Evolutionary conservation across 1,284 basidiomycete species (phyloP).

Genomic region (Neolentinus lepideus): DNA sequence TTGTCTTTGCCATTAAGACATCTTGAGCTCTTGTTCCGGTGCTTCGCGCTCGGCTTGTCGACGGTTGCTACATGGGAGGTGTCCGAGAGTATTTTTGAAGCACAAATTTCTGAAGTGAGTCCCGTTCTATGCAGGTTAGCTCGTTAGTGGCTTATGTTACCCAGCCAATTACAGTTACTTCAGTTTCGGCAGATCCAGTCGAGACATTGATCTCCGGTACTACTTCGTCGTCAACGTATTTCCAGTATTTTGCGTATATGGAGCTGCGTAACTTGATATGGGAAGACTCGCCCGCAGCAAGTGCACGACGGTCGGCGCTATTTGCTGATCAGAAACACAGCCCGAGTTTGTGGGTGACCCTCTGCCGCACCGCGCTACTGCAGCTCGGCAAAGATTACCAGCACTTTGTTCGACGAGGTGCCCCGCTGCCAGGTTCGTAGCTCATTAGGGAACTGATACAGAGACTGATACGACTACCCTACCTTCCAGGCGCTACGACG

Average conservation of each 20-base stretch:
- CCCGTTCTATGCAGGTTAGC: background rate
- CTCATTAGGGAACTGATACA: conserved; percentile 8
- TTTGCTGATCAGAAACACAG: conserved; percentile 67
- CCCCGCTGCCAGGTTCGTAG: conserved; percentile 24
- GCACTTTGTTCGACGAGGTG: conserved; percentile 43
- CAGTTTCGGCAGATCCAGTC: conserved; percentile 38
- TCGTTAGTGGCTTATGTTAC: background rate
- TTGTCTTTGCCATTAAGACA: conserved; percentile 40
- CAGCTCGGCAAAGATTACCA: conserved; percentile 63
- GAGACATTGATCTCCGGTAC: conserved; percentile 54
- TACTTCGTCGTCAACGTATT: conserved; percentile 37
- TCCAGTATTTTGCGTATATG: conserved; percentile 50
- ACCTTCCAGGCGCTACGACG: conserved; percentile 14
- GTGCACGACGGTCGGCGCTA: conserved; percentile 41
- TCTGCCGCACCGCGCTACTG: conserved; percentile 52
- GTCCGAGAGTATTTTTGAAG: conserved; percentile 50
- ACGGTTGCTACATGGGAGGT: conserved; percentile 56
- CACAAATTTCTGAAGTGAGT: conserved; percentile 38
- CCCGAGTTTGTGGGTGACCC: conserved; percentile 55
- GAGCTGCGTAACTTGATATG: conserved; percentile 42
- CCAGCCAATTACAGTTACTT: conserved; percentile 37
- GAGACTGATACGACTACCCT: conserved; percentile 7
- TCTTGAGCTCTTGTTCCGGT: conserved; percentile 33
- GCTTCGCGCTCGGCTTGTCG: conserved; percentile 41
- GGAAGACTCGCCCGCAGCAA: conserved; percentile 30